Evolutionary conservation across 1,139 yeast species (phyloP).

Genomic region (Kluyveromyces sp.): DNA sequence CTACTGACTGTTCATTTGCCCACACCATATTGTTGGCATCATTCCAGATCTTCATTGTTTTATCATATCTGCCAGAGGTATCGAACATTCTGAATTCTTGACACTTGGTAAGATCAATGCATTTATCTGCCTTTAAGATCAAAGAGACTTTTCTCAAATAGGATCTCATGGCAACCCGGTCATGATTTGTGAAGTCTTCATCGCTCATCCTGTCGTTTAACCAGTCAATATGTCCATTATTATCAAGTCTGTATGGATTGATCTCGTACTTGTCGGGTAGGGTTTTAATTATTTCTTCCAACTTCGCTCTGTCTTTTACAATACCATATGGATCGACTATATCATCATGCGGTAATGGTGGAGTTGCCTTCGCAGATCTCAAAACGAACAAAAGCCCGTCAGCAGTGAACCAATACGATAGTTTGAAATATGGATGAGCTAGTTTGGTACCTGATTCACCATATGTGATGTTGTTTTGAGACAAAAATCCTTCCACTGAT

Average conservation of each 20-base stretch:
- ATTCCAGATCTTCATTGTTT: conserved; percentile 24
- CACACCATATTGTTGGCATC: conserved; percentile 41
- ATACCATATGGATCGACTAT: conserved; percentile 29
- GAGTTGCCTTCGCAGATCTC: conserved; percentile 49
- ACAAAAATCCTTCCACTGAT: conserved; percentile 72
- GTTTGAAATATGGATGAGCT: conserved; percentile 35
- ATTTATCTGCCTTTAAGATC: conserved; percentile 51
- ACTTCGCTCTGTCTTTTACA: conserved; percentile 18
- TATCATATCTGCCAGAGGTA: conserved; percentile 18
- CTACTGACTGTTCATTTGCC: conserved; percentile 24
- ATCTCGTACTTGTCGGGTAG: conserved; percentile 40
- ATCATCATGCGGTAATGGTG: conserved; percentile 45
- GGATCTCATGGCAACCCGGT: conserved; percentile 53
- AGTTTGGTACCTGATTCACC: conserved; percentile 37
- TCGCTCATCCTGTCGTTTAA: conserved; percentile 34
- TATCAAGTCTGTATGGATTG: conserved; percentile 46
- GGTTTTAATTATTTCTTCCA: conserved; percentile 19
- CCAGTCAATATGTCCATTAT: conserved; percentile 55
- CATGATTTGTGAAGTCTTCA: conserved; percentile 44
- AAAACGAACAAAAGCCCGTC: conserved; percentile 57
- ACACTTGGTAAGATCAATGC: conserved; percentile 54
- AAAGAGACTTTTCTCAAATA: conserved; percentile 54
- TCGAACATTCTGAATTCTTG: conserved; percentile 10
- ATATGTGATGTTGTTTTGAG: conserved; percentile 16
- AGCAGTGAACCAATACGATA: conserved; percentile 57